Evolutionary conservation across 2,329 filamentous ascomycete genomes (phyloP), one percentile per base, ranked within the genome.

Genomic region (Aspergillus sp.): DNA sequence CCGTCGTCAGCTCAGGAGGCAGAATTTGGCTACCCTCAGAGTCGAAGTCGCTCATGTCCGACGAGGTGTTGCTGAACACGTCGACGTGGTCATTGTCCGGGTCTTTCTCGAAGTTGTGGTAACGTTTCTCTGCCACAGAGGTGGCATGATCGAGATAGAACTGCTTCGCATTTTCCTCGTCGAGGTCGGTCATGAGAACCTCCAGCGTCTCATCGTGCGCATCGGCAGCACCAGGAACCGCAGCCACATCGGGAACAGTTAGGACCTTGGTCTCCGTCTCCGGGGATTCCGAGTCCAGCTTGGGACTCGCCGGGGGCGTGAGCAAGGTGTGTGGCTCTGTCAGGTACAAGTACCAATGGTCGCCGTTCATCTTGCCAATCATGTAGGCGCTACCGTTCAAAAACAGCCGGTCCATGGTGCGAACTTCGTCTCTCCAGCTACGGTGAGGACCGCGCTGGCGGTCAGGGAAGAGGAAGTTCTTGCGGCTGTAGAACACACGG

Each of bases 361-460:
- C 93, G 48, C 93, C 91, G 59, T 98, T 98, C 91, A 97, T 97
- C 73, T 96, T 97, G 62, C 93, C 93, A 55, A 98, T 94, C 90
- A 97, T 95, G 70, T 98, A 98, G 43, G 93, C 93, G 68, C 91
- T 97, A 46, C 93, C 93, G 47, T 87, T 85, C 51, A 86, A 77
- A 65, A 98, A 96, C 69, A 90, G 87, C 64, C 86, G 85, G 71
- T 98, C 93, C 52, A 98, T 78, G 59, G 85, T 94, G 60, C 84
- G 85, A 62, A 97, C 91, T 67, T 98, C 93, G 64, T 96, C 86
- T 57, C 89, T 86, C 93, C 93, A 98, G 81, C 90, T 97, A 52
- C 89, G 85, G 70, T 98, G 93, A 46, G 93, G 93, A 5, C 90
- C 90, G 48, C 81, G 86, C 73, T 98, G 93, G 68, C 88, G 88